Conservation (phyloP, 2,329 filamentous ascomycete genomes). For the Sphaerulina vaccinii region DNA sequence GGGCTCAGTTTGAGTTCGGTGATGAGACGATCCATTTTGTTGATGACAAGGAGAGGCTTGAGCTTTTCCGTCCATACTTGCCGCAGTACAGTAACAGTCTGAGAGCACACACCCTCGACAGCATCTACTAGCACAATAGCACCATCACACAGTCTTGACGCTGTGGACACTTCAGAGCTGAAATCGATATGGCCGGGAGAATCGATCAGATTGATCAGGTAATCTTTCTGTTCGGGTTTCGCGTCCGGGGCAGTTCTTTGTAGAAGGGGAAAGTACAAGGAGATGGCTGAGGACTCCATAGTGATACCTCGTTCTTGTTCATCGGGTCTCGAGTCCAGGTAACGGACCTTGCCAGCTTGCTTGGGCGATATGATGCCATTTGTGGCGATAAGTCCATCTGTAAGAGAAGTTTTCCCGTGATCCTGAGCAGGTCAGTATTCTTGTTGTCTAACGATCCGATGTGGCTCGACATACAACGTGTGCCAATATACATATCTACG, state of each 20-base stretch:
- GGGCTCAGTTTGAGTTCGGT: constrained; percentile 95
- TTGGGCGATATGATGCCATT: constrained; percentile 99
- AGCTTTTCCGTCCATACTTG: constrained; percentile 96
- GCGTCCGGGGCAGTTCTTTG: constrained; percentile 63
- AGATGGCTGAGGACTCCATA: constrained; percentile 99
- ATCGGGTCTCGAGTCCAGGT: constrained; percentile 92
- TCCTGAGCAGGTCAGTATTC: constrained; percentile 58
- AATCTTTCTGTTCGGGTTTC: constrained; percentile 69
- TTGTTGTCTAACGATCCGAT: not conserved
- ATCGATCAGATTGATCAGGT: constrained; percentile 95
- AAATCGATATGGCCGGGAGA: constrained; percentile 98
- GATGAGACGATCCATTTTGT: constrained; percentile 94
- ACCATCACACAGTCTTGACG: constrained; percentile 89
- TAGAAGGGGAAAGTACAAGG: constrained; percentile 89
- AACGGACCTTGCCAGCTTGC: constrained; percentile 94
- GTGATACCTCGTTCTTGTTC: constrained; percentile 96
- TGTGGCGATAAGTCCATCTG: constrained; percentile 91
- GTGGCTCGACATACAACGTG: constrained; percentile 67
- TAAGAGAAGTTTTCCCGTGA: constrained; percentile 96
- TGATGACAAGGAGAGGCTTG: constrained; percentile 91
- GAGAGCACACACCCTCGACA: constrained; percentile 96
- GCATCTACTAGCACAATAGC: constrained; percentile 93
- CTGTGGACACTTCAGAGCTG: constrained; percentile 95
- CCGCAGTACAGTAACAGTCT: constrained; percentile 92
- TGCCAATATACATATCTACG: constrained; percentile 80